Conservation (phyloP, 257 asterid genomes). For the Salvia rosmarinus region DNA sequence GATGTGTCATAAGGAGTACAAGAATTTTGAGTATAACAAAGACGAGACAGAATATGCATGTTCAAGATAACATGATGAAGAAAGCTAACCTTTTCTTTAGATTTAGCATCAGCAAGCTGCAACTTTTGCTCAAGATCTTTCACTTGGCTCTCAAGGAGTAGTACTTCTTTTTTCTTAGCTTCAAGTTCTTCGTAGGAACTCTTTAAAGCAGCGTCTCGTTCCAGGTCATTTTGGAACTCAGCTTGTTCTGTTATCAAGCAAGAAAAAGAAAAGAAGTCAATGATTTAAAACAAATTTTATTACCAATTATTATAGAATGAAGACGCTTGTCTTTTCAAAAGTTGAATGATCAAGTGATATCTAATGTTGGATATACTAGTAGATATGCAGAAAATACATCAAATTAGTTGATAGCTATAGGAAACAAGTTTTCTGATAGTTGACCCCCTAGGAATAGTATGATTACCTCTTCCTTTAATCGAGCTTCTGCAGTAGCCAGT, state of each 20-base stretch:
- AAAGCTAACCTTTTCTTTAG: slow-evolving; percentile 68
- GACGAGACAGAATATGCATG: neutral
- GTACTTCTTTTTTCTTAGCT: slow-evolving; percentile 58
- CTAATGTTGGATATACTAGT: neutral
- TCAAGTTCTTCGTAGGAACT: slow-evolving; percentile 60
- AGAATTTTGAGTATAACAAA: neutral
- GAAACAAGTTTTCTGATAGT: neutral
- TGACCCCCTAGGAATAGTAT: slow-evolving; percentile 16
- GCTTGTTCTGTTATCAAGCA: slow-evolving; percentile 58
- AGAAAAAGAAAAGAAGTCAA: slow-evolving; percentile 2
- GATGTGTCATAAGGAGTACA: too few relatives aligned
- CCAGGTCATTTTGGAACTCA: slow-evolving; percentile 54
- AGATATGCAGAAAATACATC: slow-evolving; percentile 4
- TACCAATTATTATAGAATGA: neutral
- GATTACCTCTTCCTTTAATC: slow-evolving; percentile 57
- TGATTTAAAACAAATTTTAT: neutral
- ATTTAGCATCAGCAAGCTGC: slow-evolving; percentile 64
- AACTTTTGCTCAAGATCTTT: slow-evolving; percentile 64
- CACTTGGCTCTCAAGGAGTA: slow-evolving; percentile 53
- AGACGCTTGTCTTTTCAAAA: too few relatives aligned
- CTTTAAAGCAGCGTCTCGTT: slow-evolving; percentile 60
- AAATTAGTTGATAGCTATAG: neutral
- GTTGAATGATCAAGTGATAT: neutral
- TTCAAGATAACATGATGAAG: slow-evolving; percentile 4
- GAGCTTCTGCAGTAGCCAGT: slow-evolving; percentile 55